Percentiles rank a stretch among this genome's conserved stretches.
Evolutionary conservation across 2,329 filamentous ascomycete genomes (phyloP).

Genomic region (Aspergillus latus): DNA sequence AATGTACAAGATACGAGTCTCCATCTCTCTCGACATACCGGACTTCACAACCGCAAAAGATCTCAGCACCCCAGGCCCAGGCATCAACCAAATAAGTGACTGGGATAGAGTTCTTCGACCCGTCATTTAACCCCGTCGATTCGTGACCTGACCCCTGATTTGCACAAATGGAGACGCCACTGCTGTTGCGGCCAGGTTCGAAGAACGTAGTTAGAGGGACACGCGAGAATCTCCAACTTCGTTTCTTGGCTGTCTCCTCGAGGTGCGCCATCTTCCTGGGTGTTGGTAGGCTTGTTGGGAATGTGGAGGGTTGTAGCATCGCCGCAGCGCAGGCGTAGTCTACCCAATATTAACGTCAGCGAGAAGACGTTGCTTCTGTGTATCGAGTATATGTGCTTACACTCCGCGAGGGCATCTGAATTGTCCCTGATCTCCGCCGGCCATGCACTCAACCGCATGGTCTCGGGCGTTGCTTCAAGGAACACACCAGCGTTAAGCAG

Average conservation of each 20-base stretch:
- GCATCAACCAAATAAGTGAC: conserved; percentile 69
- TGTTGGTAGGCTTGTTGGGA: conserved; percentile 9
- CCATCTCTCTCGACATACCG: conserved; percentile 58
- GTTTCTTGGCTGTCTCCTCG: neutral
- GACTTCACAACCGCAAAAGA: conserved; percentile 70
- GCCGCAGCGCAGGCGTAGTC: conserved; percentile 19
- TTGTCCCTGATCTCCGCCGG: conserved; percentile 37
- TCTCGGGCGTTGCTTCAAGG: conserved; percentile 57
- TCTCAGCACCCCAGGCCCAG: conserved; percentile 70
- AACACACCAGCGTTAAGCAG: conserved; percentile 70
- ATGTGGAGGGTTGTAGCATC: conserved; percentile 20
- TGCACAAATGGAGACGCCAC: conserved; percentile 63
- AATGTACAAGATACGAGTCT: conserved; percentile 58
- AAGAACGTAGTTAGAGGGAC: conserved; percentile 66
- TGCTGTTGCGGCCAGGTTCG: conserved; percentile 59
- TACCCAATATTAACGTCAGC: neutral
- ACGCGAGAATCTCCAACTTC: conserved; percentile 55
- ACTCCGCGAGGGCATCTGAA: conserved; percentile 31
- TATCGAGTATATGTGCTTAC: conserved; percentile 6
- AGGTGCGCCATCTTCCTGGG: conserved; percentile 15
- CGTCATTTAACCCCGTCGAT: conserved; percentile 22
- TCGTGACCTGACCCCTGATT: conserved; percentile 64
- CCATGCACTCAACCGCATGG: conserved; percentile 58
- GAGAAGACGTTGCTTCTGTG: too few species aligned
- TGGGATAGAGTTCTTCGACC: conserved; percentile 54